These are phyloP conservation scores for Salvia hispanica DNA, from an alignment of 257 asterid species.

Conservation along the genomic window DNA sequence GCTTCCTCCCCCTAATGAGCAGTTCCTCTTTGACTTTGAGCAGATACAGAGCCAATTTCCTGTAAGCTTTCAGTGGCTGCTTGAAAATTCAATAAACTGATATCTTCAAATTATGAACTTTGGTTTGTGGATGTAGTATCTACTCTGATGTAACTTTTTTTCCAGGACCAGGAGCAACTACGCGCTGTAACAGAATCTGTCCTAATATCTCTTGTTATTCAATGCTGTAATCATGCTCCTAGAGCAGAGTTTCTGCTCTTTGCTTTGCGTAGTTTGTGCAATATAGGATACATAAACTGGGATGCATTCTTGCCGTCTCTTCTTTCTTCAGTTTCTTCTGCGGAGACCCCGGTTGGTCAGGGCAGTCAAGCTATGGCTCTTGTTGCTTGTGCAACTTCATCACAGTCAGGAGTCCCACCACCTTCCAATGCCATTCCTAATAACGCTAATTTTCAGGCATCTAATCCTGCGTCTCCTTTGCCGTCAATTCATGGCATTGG, in stretches of 20 bases:
- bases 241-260: constrained; percentile 92
- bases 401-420: constrained; percentile 71
- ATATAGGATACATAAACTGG: constrained; percentile 80
- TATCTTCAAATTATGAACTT: constrained; percentile 9
- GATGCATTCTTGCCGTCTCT: constrained; percentile 89
- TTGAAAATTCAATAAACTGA: constrained; percentile 4
- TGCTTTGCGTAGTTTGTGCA: constrained; percentile 75
- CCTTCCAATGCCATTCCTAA: constrained; percentile 53
- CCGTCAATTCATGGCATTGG: constrained; percentile 82
- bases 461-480: constrained; percentile 89
- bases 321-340: constrained; percentile 82
- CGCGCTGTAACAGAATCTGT: constrained; percentile 78
- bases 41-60: constrained; percentile 77
- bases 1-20: constrained; percentile 92
- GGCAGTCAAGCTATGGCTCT: constrained; percentile 60
- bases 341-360: constrained; percentile 70
- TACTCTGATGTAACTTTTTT: constrained; percentile 26
- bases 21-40: constrained; percentile 80
- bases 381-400: constrained; percentile 56
- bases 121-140: constrained; percentile 28
- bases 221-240: constrained; percentile 90
- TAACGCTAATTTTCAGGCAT: constrained; percentile 63
- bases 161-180: constrained; percentile 87
- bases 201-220: constrained; percentile 75
- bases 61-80: constrained; percentile 47